Base-by-base conservation (phyloP, 2,329 filamentous ascomycete genomes). In the Paecilomyces formosus region DNA sequence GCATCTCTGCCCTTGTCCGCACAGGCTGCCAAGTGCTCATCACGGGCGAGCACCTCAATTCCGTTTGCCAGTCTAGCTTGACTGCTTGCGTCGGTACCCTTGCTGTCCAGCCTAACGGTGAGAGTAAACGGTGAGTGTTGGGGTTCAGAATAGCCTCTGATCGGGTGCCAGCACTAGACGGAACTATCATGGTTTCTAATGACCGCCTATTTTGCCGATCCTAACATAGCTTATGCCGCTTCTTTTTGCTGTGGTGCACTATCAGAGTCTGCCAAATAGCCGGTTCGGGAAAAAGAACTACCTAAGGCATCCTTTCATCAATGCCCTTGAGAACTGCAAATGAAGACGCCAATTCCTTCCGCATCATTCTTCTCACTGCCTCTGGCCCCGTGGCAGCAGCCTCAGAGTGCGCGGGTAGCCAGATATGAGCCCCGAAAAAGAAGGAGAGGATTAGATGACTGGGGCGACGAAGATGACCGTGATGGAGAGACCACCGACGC, bases 301-400 rank as follows among this genome's bases (percentile, higher is more conserved):
- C 39, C 39, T 21, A 7, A 45, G 39, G 39, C n/a, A 45, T 6
- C 39, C 22, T 22, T 28, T 22, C 6, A 24, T 52, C 12, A 3
- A 11, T 13, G 8, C 21, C 2, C 9, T 28, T 7, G 28, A 12
- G 3, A 13, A 53, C 12, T 55, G 54, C 22, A 22, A 54, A 64
- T 60, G 58, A 73, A 73, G 70, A 68, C 68, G 57, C 64, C 64
- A 57, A 56, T 60, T 54, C 68, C 68, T 57, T 67, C 68, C 33
- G 68, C 71, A 53, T 73, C 72, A 9, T 63, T 64, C 24, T 76
- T 76, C 61, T 71, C 72, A 24, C 64, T 76, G 58, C 74, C 74
- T 54, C 66, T 76, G 28, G 65, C 70, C 7, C 60, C 63, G 58
- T 75, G 72, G 71, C 68, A 71, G 57, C 73, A 74, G 61, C 68